phyloP scores from a whole-genome alignment of 345 rosid species.

The Anastatica hierochuntica region DNA sequence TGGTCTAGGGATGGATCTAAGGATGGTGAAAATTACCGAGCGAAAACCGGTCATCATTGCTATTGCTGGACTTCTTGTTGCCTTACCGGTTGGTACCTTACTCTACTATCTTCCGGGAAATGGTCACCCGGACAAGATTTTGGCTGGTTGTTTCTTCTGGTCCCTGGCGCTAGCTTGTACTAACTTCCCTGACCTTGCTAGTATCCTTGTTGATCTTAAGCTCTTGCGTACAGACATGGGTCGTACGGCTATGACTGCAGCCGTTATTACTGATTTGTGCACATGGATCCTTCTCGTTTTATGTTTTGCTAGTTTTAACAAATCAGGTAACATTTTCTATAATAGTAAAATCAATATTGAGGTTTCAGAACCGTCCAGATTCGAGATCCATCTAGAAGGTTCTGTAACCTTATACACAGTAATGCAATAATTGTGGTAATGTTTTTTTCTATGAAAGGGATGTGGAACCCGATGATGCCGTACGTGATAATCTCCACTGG shows the following conservation, averaged over 20 bases:
- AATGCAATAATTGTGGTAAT: not conserved
- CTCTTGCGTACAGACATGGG: conserved; percentile 56
- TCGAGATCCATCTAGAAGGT: too few species aligned
- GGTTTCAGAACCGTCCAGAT: too few species aligned
- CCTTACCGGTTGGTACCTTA: conserved; percentile 26
- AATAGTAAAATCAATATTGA: too few species aligned
- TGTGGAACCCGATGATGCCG: not conserved
- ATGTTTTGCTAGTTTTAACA: conserved; percentile 7
- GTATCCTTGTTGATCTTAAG: conserved; percentile 50
- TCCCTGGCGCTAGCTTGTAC: conserved; percentile 42
- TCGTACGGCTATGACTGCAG: conserved; percentile 36
- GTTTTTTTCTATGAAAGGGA: not conserved
- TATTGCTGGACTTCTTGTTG: conserved; percentile 26
- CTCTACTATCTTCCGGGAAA: conserved; percentile 23
- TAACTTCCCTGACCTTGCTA: conserved; percentile 51
- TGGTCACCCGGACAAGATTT: not conserved
- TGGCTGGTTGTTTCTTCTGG: conserved; percentile 33
- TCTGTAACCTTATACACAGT: too few species aligned
- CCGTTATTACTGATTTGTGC: conserved; percentile 35
- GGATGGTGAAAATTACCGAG: conserved; percentile 26
- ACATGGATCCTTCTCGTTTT: conserved; percentile 42
- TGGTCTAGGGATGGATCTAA: conserved; percentile 51
- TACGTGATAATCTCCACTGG: conserved; percentile 10
- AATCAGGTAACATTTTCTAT: conserved; percentile 13
- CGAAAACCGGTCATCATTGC: conserved; percentile 31